Percentiles rank a stretch among this genome's conserved stretches.
phyloP scores from a whole-genome alignment of 495 filamentous ascomycete genomes.

The Aspergillus sparsus region DNA sequence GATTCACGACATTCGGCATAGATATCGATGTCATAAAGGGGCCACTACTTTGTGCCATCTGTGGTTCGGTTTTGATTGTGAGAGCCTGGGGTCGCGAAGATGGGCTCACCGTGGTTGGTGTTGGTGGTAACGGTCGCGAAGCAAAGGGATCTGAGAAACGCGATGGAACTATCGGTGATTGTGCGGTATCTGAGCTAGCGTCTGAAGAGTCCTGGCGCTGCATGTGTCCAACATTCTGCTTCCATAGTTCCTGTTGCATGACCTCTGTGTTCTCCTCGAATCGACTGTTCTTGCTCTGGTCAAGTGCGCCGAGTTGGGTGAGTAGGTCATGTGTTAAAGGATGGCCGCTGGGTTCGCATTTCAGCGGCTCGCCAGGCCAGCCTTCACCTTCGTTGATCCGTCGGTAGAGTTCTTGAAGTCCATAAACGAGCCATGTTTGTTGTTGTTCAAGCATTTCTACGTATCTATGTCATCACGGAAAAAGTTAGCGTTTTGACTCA shows the following conservation, averaged over 20 bases:
- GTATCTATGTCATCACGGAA: constrained; percentile 44
- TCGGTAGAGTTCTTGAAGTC: constrained; percentile 61
- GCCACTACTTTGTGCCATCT: constrained; percentile 23
- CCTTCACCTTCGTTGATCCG: constrained; percentile 49
- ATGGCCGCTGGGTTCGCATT: constrained; percentile 55
- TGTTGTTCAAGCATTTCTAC: constrained; percentile 74
- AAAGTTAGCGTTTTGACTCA: constrained; percentile 13
- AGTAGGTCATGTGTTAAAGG: constrained; percentile 69
- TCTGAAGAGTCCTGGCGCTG: constrained; percentile 56
- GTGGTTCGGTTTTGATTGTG: constrained; percentile 37
- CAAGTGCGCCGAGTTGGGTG: constrained; percentile 57
- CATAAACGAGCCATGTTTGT: constrained; percentile 62
- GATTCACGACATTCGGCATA: constrained; percentile 45
- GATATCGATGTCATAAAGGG: constrained; percentile 28
- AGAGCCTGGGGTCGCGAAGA: constrained; percentile 26
- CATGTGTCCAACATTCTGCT: constrained; percentile 48
- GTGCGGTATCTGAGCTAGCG: constrained; percentile 53
- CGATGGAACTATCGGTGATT: constrained; percentile 42
- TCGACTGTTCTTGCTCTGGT: constrained; percentile 50
- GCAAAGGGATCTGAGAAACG: constrained; percentile 43
- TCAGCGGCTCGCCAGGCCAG: constrained; percentile 57
- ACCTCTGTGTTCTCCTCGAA: constrained; percentile 60
- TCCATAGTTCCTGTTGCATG: constrained; percentile 57
- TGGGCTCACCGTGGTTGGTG: constrained; percentile 43
- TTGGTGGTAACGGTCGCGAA: constrained; percentile 35